Evolutionary conservation across 1,284 basidiomycete genomes (phyloP).

Genomic region (Stereum hirsutum): DNA sequence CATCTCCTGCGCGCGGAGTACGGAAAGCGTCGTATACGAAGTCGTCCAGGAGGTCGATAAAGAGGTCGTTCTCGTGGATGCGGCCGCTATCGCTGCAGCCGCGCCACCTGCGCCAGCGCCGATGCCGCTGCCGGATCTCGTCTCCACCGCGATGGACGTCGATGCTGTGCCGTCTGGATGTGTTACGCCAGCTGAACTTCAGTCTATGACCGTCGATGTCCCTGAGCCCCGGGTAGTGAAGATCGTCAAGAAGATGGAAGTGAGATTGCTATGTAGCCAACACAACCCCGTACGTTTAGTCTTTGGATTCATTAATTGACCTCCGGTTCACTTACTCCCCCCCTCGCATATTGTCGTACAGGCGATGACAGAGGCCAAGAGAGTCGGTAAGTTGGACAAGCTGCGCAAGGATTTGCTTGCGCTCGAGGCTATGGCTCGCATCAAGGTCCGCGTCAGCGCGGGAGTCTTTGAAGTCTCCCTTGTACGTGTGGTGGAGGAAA

Average conservation of each 20-base stretch:
- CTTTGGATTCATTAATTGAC: background rate
- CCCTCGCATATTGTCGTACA: slow-evolving; percentile 18
- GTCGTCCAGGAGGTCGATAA: slow-evolving; percentile 66
- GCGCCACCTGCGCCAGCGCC: slow-evolving; percentile 2
- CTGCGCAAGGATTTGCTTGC: slow-evolving; percentile 58
- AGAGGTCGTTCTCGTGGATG: slow-evolving; percentile 56
- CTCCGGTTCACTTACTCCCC: slow-evolving; percentile 1
- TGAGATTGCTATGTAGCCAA: slow-evolving; percentile 68
- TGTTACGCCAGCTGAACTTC: background rate
- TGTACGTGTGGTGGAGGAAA: slow-evolving; percentile 58
- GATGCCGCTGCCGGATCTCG: background rate
- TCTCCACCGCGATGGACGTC: slow-evolving; percentile 15
- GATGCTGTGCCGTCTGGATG: slow-evolving; percentile 7
- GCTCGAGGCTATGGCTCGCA: slow-evolving; percentile 57
- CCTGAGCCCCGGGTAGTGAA: slow-evolving; percentile 41
- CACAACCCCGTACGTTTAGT: slow-evolving; percentile 69
- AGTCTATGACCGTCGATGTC: slow-evolving; percentile 6
- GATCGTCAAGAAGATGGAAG: slow-evolving; percentile 59
- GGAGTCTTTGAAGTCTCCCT: slow-evolving; percentile 78
- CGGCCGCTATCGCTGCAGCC: slow-evolving; percentile 3
- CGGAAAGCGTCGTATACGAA: slow-evolving; percentile 47
- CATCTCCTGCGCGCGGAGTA: slow-evolving; percentile 77
- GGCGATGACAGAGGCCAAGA: slow-evolving; percentile 66
- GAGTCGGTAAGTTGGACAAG: slow-evolving; percentile 57
- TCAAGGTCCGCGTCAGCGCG: slow-evolving; percentile 73